Conservation (phyloP, 306 rosid species). For the Oemleria cerasiformis region DNA sequence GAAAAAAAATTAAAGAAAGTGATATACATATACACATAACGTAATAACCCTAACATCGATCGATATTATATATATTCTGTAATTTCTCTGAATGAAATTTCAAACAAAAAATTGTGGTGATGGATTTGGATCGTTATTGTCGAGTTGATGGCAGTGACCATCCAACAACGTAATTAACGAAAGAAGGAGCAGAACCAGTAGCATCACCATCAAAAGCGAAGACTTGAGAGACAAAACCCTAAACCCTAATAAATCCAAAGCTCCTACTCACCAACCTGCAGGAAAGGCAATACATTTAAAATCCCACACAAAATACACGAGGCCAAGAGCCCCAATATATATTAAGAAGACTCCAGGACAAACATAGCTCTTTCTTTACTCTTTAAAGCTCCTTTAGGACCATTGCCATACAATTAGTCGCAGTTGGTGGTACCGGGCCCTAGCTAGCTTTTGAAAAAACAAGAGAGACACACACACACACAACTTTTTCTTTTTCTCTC, state of each 20-base stretch:
- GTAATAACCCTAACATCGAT: too few species aligned
- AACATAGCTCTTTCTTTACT: slow-evolving; percentile 33
- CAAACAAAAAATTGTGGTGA: background rate
- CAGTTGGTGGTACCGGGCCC: slow-evolving; percentile 25
- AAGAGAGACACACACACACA: slow-evolving; percentile 18
- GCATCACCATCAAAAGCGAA: slow-evolving; percentile 13
- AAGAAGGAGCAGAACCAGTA: slow-evolving; percentile 21
- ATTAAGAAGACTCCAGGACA: slow-evolving; percentile 5
- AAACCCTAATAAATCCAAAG: slow-evolving; percentile 38
- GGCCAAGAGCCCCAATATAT: too few species aligned
- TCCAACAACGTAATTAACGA: background rate
- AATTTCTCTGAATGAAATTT: too few species aligned
- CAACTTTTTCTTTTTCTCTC: slow-evolving; percentile 1
- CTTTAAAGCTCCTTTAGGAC: slow-evolving; percentile 28
- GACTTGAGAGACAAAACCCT: slow-evolving; percentile 12
- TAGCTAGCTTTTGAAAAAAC: slow-evolving; percentile 29
- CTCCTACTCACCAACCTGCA: slow-evolving; percentile 39
- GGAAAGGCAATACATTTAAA: slow-evolving; percentile 34
- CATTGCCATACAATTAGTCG: slow-evolving; percentile 17
- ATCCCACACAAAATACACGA: background rate
- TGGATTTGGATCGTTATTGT: background rate
- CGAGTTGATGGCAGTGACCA: slow-evolving; percentile 5
- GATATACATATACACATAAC: too few species aligned
- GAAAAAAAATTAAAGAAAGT: too few species aligned
- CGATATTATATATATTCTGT: too few species aligned